These are phyloP conservation scores for Flueggea neowawraea DNA, from an alignment of 441 rosid genomes.

Conservation along the genomic window DNA sequence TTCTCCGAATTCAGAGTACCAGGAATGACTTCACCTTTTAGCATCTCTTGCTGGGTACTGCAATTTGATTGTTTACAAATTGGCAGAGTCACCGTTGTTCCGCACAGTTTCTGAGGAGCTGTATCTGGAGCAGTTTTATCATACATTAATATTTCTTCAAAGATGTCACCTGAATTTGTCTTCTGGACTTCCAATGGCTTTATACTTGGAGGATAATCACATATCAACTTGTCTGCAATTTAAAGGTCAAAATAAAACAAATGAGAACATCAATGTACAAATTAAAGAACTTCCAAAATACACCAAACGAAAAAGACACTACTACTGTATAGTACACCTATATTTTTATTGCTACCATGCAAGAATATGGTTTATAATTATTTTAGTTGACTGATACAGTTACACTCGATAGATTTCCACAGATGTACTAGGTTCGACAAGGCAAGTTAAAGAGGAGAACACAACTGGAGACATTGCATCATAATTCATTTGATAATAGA, in stretches of 20 bases:
- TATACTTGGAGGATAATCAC: constrained; percentile 22
- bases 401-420: too few species aligned
- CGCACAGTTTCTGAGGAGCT: constrained; percentile 22
- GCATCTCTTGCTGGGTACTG: constrained; percentile 22
- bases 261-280: not conserved
- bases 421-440: too few species aligned
- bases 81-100: constrained; percentile 16
- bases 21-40: constrained; percentile 25
- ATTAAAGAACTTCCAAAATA: too few species aligned
- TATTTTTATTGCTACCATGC: too few species aligned
- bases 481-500: too few species aligned
- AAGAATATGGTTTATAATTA: too few species aligned
- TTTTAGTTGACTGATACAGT: too few species aligned
- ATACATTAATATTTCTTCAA: constrained; percentile 17
- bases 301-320: too few species aligned
- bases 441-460: too few species aligned
- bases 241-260: constrained; percentile 4
- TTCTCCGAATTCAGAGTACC: constrained; percentile 27
- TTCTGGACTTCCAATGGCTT: constrained; percentile 32
- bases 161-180: constrained; percentile 13
- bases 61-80: constrained; percentile 7
- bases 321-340: too few species aligned
- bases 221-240: constrained; percentile 35
- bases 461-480: too few species aligned
- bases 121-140: constrained; percentile 23